Base-by-base conservation (phyloP, 148 eudicot genomes). In the Diospyros lotus region DNA sequence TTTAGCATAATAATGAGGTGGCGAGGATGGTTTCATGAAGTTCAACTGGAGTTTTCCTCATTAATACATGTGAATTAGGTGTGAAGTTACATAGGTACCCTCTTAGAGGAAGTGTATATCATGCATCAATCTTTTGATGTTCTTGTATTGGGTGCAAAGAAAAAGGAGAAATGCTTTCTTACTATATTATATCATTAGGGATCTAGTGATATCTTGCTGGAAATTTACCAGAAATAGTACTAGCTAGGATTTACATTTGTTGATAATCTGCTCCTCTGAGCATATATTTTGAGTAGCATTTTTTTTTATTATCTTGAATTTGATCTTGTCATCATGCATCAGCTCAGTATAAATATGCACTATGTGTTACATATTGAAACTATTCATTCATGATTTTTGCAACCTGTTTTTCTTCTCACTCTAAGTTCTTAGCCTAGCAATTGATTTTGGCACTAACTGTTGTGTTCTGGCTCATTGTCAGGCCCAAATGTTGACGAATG, bases 401-500 rank as follows among this genome's bases (percentile, higher is more conserved):
- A 38, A 39, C 66, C 44, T 28, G 28, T 62, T 73, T 60, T 14
- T 18, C 67, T 28, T 73, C 17, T 44, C 8, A 62, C 41, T 17
- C 12, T 14, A 5, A 41, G 54, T 41, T 61, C 53, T 53, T 54
- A n/a, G 13, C 68, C 67, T 66, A 11, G 5, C 44, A 2, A 38
- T 73, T 41, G 53, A 51, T 54, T 54, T 18, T 55, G 52, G 51
- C 39, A 2, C 64, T 77, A 63, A 71, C 39, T 40, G 45, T 13
- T 61, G 10, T 69, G 4, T 74, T 70, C 61, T 45, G 45, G 55
- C 62, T 61, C 45, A 17, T 53, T 82, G 78, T 91, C 98, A 95
- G 99, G 99, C 87, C 73, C 91, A 91, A 80, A 95, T 86, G 82
- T 87, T 95, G 73, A 69, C 84, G 60, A 85, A 88, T 73, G 91